Evolutionary conservation across 106 monocot genomes (phyloP).

Genomic region (Amphibolis antarctica): DNA sequence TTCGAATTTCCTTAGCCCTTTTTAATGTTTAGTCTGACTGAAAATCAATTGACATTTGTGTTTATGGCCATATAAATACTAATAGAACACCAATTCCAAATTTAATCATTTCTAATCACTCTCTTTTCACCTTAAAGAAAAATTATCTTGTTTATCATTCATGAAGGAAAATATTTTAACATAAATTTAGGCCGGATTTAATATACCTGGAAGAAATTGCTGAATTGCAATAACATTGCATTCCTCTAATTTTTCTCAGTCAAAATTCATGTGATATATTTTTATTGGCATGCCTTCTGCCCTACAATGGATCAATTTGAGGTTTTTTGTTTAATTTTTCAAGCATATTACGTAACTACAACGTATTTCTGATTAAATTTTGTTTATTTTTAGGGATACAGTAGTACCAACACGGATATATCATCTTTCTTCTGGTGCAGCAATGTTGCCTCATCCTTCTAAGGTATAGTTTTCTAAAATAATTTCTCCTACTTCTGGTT

Average conservation of each 20-base stretch:
- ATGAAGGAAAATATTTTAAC: too few relatives aligned
- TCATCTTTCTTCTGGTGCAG: constrained; percentile 61
- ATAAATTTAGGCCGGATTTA: neutral
- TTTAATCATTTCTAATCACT: too few relatives aligned
- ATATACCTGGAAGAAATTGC: neutral
- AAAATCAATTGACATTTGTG: too few relatives aligned
- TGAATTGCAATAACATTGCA: neutral
- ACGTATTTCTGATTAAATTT: neutral
- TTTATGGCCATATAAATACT: too few relatives aligned
- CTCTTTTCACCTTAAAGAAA: too few relatives aligned
- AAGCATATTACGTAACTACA: neutral
- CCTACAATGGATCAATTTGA: neutral
- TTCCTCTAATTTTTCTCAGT: neutral
- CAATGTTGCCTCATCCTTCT: constrained; percentile 85
- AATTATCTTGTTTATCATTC: too few relatives aligned
- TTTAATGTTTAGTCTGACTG: too few relatives aligned
- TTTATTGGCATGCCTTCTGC: neutral
- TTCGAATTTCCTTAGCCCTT: too few relatives aligned
- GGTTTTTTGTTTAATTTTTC: neutral
- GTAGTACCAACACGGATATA: constrained; percentile 15
- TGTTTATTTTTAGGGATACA: constrained; percentile 21
- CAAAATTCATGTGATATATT: too few relatives aligned
- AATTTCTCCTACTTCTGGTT: neutral
- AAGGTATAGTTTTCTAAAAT: constrained; percentile 40
- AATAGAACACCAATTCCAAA: too few relatives aligned